Evolutionary conservation across 305 asterid genomes (phyloP).

Genomic region (Withania somnifera): DNA sequence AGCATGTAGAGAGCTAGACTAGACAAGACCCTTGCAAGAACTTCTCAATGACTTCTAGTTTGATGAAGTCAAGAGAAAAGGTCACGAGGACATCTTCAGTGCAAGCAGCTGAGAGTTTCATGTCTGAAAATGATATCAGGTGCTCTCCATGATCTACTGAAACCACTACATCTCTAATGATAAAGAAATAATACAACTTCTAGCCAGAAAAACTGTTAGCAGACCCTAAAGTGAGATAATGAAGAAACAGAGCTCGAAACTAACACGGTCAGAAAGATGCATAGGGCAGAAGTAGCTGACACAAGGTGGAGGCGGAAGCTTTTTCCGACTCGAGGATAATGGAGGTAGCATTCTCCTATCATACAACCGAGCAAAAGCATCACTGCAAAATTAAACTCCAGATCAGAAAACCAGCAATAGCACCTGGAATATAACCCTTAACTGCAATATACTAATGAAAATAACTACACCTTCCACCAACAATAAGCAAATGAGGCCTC

Average conservation of each 20-base stretch:
- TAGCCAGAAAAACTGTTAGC: background rate
- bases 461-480: constrained; percentile 79
- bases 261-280: constrained; percentile 85
- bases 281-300: constrained; percentile 90
- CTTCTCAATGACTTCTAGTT: background rate
- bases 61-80: background rate
- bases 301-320: constrained; percentile 75
- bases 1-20: background rate
- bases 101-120: background rate
- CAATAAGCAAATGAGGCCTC: constrained; percentile 95
- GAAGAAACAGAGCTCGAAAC: constrained; percentile 14
- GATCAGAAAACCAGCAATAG: constrained; percentile 9
- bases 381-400: constrained; percentile 45
- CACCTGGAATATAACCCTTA: background rate
- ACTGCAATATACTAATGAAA: background rate
- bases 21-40: background rate
- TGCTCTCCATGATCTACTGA: background rate
- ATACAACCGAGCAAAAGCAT: constrained; percentile 92
- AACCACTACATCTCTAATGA: background rate
- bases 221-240: background rate
- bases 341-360: constrained; percentile 98
- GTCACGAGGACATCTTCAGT: background rate
- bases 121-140: background rate
- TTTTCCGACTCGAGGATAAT: constrained; percentile 78
- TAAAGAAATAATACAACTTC: background rate